phyloP scores from a whole-genome alignment of 768 basidiomycete genomes.

The Russula foetens region DNA sequence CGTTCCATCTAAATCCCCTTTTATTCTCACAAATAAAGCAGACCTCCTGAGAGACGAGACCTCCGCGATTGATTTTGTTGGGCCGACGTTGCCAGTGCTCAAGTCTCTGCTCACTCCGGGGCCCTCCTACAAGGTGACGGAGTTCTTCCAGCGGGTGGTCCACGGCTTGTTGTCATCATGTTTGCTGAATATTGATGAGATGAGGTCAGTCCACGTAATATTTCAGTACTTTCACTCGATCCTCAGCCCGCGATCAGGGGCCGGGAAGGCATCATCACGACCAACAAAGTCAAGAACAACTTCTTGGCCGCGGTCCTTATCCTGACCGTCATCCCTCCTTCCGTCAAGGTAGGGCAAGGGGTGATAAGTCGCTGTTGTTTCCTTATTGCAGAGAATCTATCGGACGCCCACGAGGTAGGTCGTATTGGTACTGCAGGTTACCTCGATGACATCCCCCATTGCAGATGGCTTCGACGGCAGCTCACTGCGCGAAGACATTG shows the following conservation, averaged over 20 bases:
- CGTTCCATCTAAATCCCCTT: neutral
- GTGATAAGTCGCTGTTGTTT: slow-evolving; percentile 82
- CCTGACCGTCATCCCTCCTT: slow-evolving; percentile 66
- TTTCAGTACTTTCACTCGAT: neutral
- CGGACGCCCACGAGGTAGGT: slow-evolving; percentile 59
- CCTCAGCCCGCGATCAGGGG: slow-evolving; percentile 41
- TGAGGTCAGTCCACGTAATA: slow-evolving; percentile 55
- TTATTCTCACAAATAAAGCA: slow-evolving; percentile 21
- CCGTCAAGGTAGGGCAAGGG: slow-evolving; percentile 57
- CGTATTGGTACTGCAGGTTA: neutral
- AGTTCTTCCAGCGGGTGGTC: slow-evolving; percentile 50
- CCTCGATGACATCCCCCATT: neutral
- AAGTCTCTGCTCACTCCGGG: slow-evolving; percentile 63
- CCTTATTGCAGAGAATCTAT: slow-evolving; percentile 72
- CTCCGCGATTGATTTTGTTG: slow-evolving; percentile 68
- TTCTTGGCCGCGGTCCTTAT: slow-evolving; percentile 79
- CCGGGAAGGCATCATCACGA: slow-evolving; percentile 65
- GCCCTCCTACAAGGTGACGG: slow-evolving; percentile 35
- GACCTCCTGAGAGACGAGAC: slow-evolving; percentile 86
- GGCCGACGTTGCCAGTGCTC: slow-evolving; percentile 71
- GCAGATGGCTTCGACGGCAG: slow-evolving; percentile 75
- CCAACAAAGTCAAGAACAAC: slow-evolving; percentile 85
- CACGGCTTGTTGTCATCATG: slow-evolving; percentile 84
- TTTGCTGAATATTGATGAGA: slow-evolving; percentile 80
- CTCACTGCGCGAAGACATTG: slow-evolving; percentile 85